These are phyloP conservation scores for Septoria petroselini DNA, from an alignment of 2,329 filamentous ascomycete genomes.

Conservation along the genomic window DNA sequence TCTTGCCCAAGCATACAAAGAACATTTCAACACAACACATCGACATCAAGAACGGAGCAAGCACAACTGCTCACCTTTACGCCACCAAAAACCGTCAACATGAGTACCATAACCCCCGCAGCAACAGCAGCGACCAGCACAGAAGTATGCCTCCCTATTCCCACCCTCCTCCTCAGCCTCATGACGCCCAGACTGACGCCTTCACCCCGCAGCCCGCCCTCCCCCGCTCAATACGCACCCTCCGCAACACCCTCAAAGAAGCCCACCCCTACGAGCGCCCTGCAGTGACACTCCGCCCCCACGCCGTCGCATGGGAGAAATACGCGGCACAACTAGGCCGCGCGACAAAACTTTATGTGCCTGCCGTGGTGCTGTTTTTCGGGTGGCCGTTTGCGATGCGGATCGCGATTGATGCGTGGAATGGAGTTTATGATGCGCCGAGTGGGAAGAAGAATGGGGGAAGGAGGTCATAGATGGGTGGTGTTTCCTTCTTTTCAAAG, in stretches of 20 bases:
- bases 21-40: neutral
- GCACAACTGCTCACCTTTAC: slow-evolving; percentile 8
- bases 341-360: slow-evolving; percentile 11
- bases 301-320: slow-evolving; percentile 17
- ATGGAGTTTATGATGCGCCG: slow-evolving; percentile 17
- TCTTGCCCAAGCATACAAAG: too few species aligned
- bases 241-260: slow-evolving; percentile 17
- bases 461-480: neutral
- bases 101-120: slow-evolving; percentile 8
- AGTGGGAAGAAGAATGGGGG: slow-evolving; percentile 6
- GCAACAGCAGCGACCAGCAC: slow-evolving; percentile 7
- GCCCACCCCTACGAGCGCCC: slow-evolving; percentile 15
- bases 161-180: neutral
- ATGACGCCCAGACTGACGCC: neutral
- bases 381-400: slow-evolving; percentile 22
- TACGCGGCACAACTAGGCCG: slow-evolving; percentile 14
- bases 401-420: slow-evolving; percentile 13
- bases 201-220: slow-evolving; percentile 6
- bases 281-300: slow-evolving; percentile 13
- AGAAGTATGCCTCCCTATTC: neutral
- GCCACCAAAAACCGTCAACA: neutral
- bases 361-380: slow-evolving; percentile 14
- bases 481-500: too few species aligned
- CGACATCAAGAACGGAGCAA: neutral
- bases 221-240: neutral